These are phyloP conservation scores for Fusarium poae DNA, from an alignment of 2,329 filamentous ascomycete genomes.

Conservation along the genomic window DNA sequence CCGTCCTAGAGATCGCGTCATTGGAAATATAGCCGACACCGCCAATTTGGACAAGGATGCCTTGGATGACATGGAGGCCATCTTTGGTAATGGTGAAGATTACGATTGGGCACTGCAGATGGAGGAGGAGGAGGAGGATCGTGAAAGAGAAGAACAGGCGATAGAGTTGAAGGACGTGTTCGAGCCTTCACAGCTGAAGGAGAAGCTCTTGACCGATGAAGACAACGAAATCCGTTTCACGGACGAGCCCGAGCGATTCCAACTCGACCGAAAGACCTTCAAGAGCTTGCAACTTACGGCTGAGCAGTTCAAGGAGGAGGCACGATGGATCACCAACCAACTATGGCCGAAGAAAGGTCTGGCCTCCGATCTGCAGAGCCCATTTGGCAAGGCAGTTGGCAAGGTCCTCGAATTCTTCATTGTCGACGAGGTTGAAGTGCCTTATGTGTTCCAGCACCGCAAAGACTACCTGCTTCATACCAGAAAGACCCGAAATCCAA, in stretches of 20 bases:
- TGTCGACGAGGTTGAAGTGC: constrained; percentile 92
- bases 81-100: constrained; percentile 95
- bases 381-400: constrained; percentile 88
- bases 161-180: constrained; percentile 98
- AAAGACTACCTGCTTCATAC: constrained; percentile 98
- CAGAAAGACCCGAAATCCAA: constrained; percentile 73
- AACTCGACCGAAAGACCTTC: constrained; percentile 90
- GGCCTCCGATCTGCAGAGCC: constrained; percentile 76
- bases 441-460: constrained; percentile 97
- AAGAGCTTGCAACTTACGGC: constrained; percentile 82
- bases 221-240: constrained; percentile 90
- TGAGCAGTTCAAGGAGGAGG: constrained; percentile 91
- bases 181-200: constrained; percentile 92
- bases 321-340: constrained; percentile 89
- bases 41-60: constrained; percentile 91
- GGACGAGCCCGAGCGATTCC: constrained; percentile 94
- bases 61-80: constrained; percentile 94
- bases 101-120: constrained; percentile 94
- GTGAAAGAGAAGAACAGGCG: constrained; percentile 81
- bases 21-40: constrained; percentile 79
- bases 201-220: constrained; percentile 94
- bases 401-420: constrained; percentile 97
- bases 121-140: constrained; percentile 87
- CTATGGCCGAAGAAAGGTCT: constrained; percentile 90
- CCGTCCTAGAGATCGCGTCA: constrained; percentile 78